A percentile compares a stretch with the other conserved stretches of the same genome.
Conservation (phyloP, 176 grass and related monocot species). For the Urochloa ruziziensis region DNA sequence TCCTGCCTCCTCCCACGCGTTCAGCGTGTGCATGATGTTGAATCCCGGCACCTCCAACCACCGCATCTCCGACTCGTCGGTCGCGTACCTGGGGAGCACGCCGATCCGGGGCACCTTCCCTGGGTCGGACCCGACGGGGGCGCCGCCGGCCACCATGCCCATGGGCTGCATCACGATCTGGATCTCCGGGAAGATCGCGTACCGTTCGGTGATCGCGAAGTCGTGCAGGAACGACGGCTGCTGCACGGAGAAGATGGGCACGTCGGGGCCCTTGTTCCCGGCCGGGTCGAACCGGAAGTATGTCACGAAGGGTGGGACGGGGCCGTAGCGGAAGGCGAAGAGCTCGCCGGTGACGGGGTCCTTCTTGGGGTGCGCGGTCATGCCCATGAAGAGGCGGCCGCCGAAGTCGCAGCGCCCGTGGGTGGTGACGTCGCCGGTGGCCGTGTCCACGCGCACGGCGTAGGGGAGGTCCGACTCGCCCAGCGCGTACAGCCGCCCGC, state of each 20-base stretch:
- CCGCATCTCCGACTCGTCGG: constrained; percentile 79
- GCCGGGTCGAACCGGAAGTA: constrained; percentile 82
- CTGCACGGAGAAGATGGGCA: constrained; percentile 78
- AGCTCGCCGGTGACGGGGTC: constrained; percentile 67
- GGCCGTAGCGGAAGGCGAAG: constrained; percentile 82
- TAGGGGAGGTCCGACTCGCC: constrained; percentile 91
- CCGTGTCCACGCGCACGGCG: constrained; percentile 50
- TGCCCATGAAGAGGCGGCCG: constrained; percentile 66
- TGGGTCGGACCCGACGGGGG: constrained; percentile 54
- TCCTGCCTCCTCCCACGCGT: constrained; percentile 81
- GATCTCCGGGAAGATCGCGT: constrained; percentile 70
- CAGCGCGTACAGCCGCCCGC: constrained; percentile 70
- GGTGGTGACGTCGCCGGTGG: constrained; percentile 63
- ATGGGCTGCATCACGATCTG: constrained; percentile 94
- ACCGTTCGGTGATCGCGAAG: constrained; percentile 74
- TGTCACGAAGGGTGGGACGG: constrained; percentile 74
- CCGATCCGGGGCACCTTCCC: constrained; percentile 75
- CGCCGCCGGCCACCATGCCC: constrained; percentile 66
- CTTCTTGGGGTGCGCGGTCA: constrained; percentile 95
- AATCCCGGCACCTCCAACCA: constrained; percentile 87
- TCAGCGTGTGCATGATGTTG: constrained; percentile 83
- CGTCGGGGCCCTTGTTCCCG: constrained; percentile 75
- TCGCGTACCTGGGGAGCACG: constrained; percentile 64
- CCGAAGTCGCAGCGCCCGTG: constrained; percentile 64
- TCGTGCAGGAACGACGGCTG: constrained; percentile 80